Conservation (phyloP, 2,329 filamentous ascomycete species). For the Mollisiaceae sp. region DNA sequence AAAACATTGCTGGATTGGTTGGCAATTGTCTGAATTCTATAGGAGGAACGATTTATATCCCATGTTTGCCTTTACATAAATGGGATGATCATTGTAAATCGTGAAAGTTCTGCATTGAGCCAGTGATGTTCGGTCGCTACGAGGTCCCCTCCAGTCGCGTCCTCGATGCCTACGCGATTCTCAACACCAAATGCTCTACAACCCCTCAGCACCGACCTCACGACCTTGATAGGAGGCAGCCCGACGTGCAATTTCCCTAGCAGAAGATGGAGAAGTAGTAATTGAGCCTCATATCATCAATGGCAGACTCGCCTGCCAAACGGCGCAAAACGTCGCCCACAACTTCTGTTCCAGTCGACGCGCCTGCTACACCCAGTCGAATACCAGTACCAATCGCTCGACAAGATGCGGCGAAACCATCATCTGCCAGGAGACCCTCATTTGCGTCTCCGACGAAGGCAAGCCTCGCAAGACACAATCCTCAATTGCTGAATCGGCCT, state of each 20-base stretch:
- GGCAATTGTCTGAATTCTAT: neutral
- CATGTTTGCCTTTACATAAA: neutral
- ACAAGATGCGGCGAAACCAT: slow-evolving; percentile 38
- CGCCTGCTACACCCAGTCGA: slow-evolving; percentile 47
- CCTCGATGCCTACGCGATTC: slow-evolving; percentile 32
- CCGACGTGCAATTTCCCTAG: slow-evolving; percentile 12
- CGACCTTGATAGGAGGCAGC: neutral
- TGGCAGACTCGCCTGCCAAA: slow-evolving; percentile 66
- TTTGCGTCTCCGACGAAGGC: slow-evolving; percentile 72
- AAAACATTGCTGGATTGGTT: slow-evolving; percentile 5
- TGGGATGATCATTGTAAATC: neutral
- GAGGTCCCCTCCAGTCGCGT: slow-evolving; percentile 31
- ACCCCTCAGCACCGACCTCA: slow-evolving; percentile 1
- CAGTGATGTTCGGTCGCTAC: slow-evolving; percentile 14
- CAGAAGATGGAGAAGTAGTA: slow-evolving; percentile 24
- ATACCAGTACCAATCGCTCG: slow-evolving; percentile 37
- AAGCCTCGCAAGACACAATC: slow-evolving; percentile 65
- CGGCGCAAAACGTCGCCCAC: slow-evolving; percentile 66
- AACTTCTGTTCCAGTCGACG: slow-evolving; percentile 49
- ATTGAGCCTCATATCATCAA: slow-evolving; percentile 34
- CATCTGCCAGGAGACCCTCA: slow-evolving; percentile 55
- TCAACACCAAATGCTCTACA: slow-evolving; percentile 13
- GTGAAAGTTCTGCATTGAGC: neutral
- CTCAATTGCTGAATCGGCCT: slow-evolving; percentile 57
- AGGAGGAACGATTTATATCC: neutral